Evolutionary conservation across 2,329 filamentous ascomycete genomes (phyloP).

Genomic region (Pezicula carpinea): DNA sequence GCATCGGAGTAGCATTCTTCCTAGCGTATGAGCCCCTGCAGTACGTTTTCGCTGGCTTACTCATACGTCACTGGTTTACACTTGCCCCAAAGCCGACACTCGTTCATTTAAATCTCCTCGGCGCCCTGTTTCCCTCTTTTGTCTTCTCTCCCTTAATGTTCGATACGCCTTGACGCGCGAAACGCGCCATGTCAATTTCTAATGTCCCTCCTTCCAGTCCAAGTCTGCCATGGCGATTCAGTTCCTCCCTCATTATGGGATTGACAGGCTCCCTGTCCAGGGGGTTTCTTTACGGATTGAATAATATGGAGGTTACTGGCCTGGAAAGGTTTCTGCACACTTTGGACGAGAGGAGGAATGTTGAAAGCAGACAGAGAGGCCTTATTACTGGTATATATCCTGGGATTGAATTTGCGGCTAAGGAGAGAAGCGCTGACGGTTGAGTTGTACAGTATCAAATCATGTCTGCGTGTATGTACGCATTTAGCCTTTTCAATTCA

Average conservation of each 20-base stretch:
- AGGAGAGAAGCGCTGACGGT: slow-evolving; percentile 5
- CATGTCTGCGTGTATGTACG: slow-evolving; percentile 78
- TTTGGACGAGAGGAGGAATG: slow-evolving; percentile 67
- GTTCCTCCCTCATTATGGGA: slow-evolving; percentile 72
- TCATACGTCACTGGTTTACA: background rate
- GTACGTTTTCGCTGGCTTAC: background rate
- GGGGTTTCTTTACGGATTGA: slow-evolving; percentile 70
- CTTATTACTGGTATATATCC: slow-evolving; percentile 67
- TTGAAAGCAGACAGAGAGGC: slow-evolving; percentile 63
- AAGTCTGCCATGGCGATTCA: slow-evolving; percentile 61
- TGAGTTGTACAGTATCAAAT: slow-evolving; percentile 63
- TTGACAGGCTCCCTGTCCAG: slow-evolving; percentile 66
- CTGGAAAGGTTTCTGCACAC: slow-evolving; percentile 70
- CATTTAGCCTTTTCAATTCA: background rate
- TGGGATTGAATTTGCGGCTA: background rate
- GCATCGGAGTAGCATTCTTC: too few relatives aligned
- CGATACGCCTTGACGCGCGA: slow-evolving; percentile 11
- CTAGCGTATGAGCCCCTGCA: background rate
- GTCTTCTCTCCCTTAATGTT: slow-evolving; percentile 8
- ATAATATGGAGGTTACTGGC: slow-evolving; percentile 71
- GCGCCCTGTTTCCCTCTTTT: slow-evolving; percentile 3
- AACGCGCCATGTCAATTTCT: slow-evolving; percentile 14
- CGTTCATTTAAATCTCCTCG: slow-evolving; percentile 7
- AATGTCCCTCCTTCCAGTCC: slow-evolving; percentile 13
- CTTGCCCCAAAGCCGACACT: background rate